Evolutionary conservation across 148 eudicot species (phyloP).

Genomic region (Vaccinium macrocarpon): DNA sequence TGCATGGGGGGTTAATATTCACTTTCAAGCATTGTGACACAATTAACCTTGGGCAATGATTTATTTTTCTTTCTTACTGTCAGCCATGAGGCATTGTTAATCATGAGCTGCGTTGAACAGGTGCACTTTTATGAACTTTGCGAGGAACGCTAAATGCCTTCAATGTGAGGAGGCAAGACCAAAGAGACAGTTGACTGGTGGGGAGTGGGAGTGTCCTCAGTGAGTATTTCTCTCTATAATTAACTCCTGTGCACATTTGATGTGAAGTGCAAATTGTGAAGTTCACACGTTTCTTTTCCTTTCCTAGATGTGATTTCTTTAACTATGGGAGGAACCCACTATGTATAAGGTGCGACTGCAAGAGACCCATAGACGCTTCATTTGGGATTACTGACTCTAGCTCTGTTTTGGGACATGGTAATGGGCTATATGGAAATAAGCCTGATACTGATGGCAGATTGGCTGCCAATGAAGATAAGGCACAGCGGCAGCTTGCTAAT

Average conservation of each 20-base stretch:
- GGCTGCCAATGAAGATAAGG: slow-evolving; percentile 44
- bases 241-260: background rate
- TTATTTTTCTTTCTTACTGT: background rate
- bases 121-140: slow-evolving; percentile 88
- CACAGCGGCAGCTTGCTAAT: slow-evolving; percentile 39
- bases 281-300: slow-evolving; percentile 14
- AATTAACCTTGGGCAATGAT: background rate
- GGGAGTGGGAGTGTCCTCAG: slow-evolving; percentile 98
- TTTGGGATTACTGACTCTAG: slow-evolving; percentile 15
- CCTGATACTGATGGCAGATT: slow-evolving; percentile 23
- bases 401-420: slow-evolving; percentile 22
- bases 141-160: slow-evolving; percentile 68
- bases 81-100: slow-evolving; percentile 11
- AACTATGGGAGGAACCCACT: slow-evolving; percentile 63
- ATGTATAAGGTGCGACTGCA: slow-evolving; percentile 85
- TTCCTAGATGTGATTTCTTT: slow-evolving; percentile 67
- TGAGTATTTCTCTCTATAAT: slow-evolving; percentile 39
- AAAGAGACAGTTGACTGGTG: slow-evolving; percentile 57
- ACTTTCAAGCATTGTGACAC: background rate
- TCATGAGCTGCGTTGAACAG: slow-evolving; percentile 41
- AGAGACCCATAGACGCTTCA: slow-evolving; percentile 40
- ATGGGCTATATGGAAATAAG: slow-evolving; percentile 19
- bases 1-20: background rate
- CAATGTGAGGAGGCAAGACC: slow-evolving; percentile 78
- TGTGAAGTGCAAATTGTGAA: background rate